These are phyloP conservation scores for Xanthoparmelia taractica DNA, from an alignment of 495 filamentous ascomycete genomes.

Conservation along the genomic window DNA sequence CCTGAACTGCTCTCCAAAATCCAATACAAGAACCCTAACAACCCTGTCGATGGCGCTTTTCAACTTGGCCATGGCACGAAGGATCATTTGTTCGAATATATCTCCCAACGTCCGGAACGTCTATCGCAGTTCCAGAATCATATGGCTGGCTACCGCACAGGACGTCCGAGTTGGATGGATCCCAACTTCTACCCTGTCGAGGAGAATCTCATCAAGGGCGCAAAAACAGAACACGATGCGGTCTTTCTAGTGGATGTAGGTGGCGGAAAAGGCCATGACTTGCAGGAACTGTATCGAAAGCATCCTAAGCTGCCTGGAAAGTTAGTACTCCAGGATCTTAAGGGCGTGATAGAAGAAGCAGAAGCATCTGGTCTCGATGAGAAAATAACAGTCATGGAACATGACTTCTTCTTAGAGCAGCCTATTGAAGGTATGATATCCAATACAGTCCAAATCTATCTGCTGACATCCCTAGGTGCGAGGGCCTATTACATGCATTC, in stretches of 20 bases:
- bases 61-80: conserved; percentile 30
- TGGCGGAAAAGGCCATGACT: conserved; percentile 46
- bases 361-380: neutral
- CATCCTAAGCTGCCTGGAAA: conserved; percentile 32
- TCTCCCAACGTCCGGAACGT: conserved; percentile 24
- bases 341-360: conserved; percentile 30
- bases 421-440: neutral
- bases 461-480: conserved; percentile 35
- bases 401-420: conserved; percentile 7
- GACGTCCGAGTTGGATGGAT: conserved; percentile 42
- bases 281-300: conserved; percentile 35
- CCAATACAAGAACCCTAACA: conserved; percentile 28
- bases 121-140: conserved; percentile 30
- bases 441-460: neutral
- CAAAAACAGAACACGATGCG: conserved; percentile 16
- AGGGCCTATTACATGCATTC: conserved; percentile 42
- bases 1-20: conserved; percentile 29
- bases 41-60: conserved; percentile 29
- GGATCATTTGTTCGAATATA: conserved; percentile 26
- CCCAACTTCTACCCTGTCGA: conserved; percentile 40
- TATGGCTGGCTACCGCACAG: conserved; percentile 39
- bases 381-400: neutral
- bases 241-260: conserved; percentile 51
- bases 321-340: conserved; percentile 45
- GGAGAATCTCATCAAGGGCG: conserved; percentile 27